These are phyloP conservation scores for Chamaenerion angustifolium DNA, from an alignment of 345 rosid species.

Conservation along the genomic window DNA sequence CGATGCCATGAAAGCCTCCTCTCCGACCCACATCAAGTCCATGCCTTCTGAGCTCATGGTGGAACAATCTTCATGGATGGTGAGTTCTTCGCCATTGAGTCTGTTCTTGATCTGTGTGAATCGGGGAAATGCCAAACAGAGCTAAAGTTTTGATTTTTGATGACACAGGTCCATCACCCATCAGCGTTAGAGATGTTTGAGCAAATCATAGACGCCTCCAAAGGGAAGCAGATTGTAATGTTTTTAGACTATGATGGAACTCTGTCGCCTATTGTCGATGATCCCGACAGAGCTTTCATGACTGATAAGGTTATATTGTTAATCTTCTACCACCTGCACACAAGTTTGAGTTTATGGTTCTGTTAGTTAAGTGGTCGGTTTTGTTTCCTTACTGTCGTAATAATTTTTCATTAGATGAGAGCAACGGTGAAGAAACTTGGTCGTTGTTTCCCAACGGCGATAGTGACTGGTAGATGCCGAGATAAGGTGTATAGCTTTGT, in stretches of 20 bases:
- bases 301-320: conserved; percentile 40
- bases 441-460: conserved; percentile 75
- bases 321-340: too few relatives aligned
- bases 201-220: conserved; percentile 39
- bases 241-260: conserved; percentile 96
- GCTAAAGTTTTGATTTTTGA: neutral
- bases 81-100: conserved; percentile 19
- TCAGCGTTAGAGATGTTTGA: conserved; percentile 73
- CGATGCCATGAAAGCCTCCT: conserved; percentile 81
- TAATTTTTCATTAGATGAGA: conserved; percentile 44
- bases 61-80: conserved; percentile 43
- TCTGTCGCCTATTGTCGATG: conserved; percentile 87
- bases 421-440: conserved; percentile 59
- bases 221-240: conserved; percentile 82
- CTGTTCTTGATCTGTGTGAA: neutral
- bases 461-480: conserved; percentile 84
- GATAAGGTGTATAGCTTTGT: conserved; percentile 93
- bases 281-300: conserved; percentile 91
- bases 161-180: conserved; percentile 54
- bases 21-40: conserved; percentile 63
- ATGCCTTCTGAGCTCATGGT: conserved; percentile 22
- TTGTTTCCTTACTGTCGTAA: neutral
- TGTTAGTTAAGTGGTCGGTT: neutral
- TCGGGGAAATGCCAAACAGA: neutral
- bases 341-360: neutral